Conservation (phyloP, 495 filamentous ascomycete genomes). For the Trichoderma reesei region DNA sequence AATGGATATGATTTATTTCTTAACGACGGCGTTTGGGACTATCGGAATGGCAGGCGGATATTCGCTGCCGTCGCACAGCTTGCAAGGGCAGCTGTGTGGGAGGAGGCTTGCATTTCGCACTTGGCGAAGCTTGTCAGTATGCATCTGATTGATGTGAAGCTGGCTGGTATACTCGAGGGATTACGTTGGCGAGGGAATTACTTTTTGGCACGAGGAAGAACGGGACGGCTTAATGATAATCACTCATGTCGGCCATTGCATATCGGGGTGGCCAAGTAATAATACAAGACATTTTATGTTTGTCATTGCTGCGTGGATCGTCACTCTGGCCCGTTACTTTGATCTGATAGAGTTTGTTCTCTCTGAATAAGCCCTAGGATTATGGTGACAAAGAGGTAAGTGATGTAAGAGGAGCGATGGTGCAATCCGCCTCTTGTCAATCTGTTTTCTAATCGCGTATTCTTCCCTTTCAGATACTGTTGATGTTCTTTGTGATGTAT, state of each 20-base stretch:
- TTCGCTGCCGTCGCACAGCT: background rate
- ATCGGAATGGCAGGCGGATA: background rate
- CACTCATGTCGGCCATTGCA: background rate
- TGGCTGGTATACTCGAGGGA: background rate
- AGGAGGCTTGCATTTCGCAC: background rate
- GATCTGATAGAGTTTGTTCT: background rate
- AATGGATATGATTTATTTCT: background rate
- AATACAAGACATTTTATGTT: background rate
- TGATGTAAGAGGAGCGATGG: no score
- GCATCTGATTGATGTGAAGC: background rate
- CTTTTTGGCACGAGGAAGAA: background rate
- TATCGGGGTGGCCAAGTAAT: background rate
- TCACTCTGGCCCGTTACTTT: background rate
- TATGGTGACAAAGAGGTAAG: background rate
- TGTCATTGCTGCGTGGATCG: background rate
- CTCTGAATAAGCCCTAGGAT: background rate
- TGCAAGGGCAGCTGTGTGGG: background rate
- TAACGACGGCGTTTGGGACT: background rate
- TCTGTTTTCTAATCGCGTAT: no score
- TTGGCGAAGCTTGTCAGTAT: background rate
- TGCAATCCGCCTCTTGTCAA: no score
- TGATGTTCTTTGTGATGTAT: background rate
- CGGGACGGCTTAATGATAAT: conserved; percentile 7
- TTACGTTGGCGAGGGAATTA: background rate
- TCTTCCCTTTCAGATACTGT: no score